Evolutionary conservation across 495 filamentous ascomycete species (phyloP).

Genomic region (Xylaria longipes): DNA sequence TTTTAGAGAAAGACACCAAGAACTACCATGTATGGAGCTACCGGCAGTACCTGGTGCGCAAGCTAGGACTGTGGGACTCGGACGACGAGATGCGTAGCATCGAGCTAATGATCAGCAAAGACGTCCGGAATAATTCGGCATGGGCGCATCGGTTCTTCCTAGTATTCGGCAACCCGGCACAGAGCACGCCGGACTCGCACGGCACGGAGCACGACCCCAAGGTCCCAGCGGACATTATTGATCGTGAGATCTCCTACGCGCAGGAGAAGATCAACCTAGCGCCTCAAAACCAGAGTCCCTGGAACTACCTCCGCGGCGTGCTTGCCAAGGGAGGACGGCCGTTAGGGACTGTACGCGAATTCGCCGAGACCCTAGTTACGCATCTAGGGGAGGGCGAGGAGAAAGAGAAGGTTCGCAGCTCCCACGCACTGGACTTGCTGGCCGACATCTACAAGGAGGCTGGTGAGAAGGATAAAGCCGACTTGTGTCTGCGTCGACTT

Average conservation of each 20-base stretch:
- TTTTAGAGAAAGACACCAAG: constrained; percentile 87
- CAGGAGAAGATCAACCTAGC: constrained; percentile 73
- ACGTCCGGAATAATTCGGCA: constrained; percentile 93
- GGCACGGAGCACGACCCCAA: constrained; percentile 52
- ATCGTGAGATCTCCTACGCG: constrained; percentile 76
- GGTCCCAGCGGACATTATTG: constrained; percentile 67
- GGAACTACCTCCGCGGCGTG: constrained; percentile 87
- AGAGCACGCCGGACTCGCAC: constrained; percentile 54
- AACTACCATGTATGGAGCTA: constrained; percentile 99
- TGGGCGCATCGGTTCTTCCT: constrained; percentile 97
- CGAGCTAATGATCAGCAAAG: constrained; percentile 70
- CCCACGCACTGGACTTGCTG: constrained; percentile 88
- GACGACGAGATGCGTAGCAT: constrained; percentile 69
- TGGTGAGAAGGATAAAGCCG: constrained; percentile 62
- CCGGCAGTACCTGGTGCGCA: constrained; percentile 87
- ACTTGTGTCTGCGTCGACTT: constrained; percentile 71
- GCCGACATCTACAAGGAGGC: constrained; percentile 79
- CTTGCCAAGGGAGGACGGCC: constrained; percentile 66
- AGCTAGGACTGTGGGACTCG: constrained; percentile 68
- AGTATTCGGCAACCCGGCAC: constrained; percentile 71
- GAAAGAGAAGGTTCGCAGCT: constrained; percentile 66
- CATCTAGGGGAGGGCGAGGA: constrained; percentile 51
- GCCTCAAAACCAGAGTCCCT: constrained; percentile 92
- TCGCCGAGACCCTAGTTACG: constrained; percentile 69
- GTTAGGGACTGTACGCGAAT: constrained; percentile 64